phyloP scores from a whole-genome alignment of 2,329 filamentous ascomycete species.

The Monosporascus ibericus region DNA sequence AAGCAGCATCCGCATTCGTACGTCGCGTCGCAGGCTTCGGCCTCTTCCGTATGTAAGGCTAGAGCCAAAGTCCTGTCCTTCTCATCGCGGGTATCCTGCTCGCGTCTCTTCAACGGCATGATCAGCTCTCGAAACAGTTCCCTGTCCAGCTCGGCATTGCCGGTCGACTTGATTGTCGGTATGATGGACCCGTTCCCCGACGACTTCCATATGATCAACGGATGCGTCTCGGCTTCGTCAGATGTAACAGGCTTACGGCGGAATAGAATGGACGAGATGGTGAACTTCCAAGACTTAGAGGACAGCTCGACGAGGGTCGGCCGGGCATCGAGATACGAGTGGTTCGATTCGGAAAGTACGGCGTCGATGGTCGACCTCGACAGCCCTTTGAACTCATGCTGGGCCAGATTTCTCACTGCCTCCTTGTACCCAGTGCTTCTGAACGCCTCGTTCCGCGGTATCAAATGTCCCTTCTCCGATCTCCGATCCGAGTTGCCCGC shows the following conservation, averaged over 20 bases:
- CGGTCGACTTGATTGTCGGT: conserved; percentile 60
- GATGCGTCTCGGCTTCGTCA: conserved; percentile 52
- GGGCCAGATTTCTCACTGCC: conserved; percentile 62
- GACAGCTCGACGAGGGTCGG: conserved; percentile 63
- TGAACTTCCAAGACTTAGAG: conserved; percentile 71
- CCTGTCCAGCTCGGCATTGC: conserved; percentile 56
- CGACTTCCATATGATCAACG: conserved; percentile 56
- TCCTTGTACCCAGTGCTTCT: conserved; percentile 60
- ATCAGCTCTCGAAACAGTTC: conserved; percentile 57
- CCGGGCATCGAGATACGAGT: conserved; percentile 68
- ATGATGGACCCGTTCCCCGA: conserved; percentile 48
- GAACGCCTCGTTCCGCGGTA: conserved; percentile 61
- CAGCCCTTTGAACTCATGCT: conserved; percentile 70
- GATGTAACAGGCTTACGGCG: conserved; percentile 53
- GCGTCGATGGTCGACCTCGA: conserved; percentile 69
- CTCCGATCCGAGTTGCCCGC: conserved; percentile 14
- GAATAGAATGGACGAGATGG: conserved; percentile 64
- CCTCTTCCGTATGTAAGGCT: conserved; percentile 51
- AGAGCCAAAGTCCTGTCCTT: conserved; percentile 48
- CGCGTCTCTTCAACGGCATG: conserved; percentile 41
- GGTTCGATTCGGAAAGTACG: conserved; percentile 74
- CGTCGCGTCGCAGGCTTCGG: conserved; percentile 47
- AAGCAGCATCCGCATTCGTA: conserved; percentile 79
- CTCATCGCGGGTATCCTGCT: conserved; percentile 37
- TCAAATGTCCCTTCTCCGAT: conserved; percentile 23